Percentiles rank a stretch among this genome's conserved stretches.
Conservation (phyloP, 176 grass and related monocot species). For the Hordeum vulgare region MorexV3_pseudomolecules_assembly NC_058522.1:369800053-369800552, state of each 20-base stretch:
- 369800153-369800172: neutral
- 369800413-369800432: conserved; percentile 16
- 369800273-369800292: conserved; percentile 8
- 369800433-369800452: conserved; percentile 17
- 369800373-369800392: neutral
- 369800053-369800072: neutral
- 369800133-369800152: neutral
- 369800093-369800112: neutral
- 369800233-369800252: neutral
- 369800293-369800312: conserved; percentile 10
- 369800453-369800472: neutral
- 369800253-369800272: conserved; percentile 25
- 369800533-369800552: neutral
- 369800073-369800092: conserved; percentile 36
- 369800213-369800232: neutral
- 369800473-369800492: neutral
- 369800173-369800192: neutral
- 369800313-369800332: neutral
- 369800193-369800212: conserved; percentile 17
- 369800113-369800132: neutral
- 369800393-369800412: conserved; percentile 12
- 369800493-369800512: neutral
- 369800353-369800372: conserved; percentile 21
- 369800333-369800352: conserved; percentile 9
- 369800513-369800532: neutral